These are phyloP conservation scores for Venturia oleaginea DNA, from an alignment of 2,329 filamentous ascomycete genomes.

Conservation along the genomic window DNA sequence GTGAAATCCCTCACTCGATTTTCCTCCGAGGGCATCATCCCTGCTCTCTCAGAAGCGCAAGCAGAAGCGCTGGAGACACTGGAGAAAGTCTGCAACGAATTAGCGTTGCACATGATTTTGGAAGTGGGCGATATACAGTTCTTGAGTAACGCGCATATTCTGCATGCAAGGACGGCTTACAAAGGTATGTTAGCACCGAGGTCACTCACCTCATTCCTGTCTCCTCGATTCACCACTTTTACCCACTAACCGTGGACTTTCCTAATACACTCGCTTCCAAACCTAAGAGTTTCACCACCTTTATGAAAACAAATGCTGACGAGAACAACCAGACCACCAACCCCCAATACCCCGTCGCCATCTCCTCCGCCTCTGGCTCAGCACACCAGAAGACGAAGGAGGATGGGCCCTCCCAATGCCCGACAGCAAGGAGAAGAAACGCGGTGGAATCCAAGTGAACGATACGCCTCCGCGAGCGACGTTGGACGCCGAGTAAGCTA, in stretches of 20 bases:
- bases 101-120: conserved; percentile 75
- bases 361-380: conserved; percentile 75
- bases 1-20: conserved; percentile 68
- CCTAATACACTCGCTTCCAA: too few species aligned
- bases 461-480: conserved; percentile 66
- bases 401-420: conserved; percentile 79
- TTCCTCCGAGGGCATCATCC: conserved; percentile 63
- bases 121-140: conserved; percentile 87
- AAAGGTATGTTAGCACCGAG: conserved; percentile 28
- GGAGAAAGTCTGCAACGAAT: conserved; percentile 64
- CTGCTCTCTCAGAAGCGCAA: conserved; percentile 61
- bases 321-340: conserved; percentile 53
- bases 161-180: conserved; percentile 77
- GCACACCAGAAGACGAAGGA: conserved; percentile 71
- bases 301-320: too few species aligned
- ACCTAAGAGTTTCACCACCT: too few species aligned
- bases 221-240: not conserved
- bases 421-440: conserved; percentile 75
- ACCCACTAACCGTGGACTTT: too few species aligned
- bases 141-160: conserved; percentile 66
- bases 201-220: too few species aligned
- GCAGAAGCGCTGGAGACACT: conserved; percentile 57
- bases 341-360: conserved; percentile 64
- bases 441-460: conserved; percentile 81
- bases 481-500: conserved; percentile 61